phyloP scores from a whole-genome alignment of 1,139 yeast genomes.

The Nakaseomyces uthaithaninus region DNA sequence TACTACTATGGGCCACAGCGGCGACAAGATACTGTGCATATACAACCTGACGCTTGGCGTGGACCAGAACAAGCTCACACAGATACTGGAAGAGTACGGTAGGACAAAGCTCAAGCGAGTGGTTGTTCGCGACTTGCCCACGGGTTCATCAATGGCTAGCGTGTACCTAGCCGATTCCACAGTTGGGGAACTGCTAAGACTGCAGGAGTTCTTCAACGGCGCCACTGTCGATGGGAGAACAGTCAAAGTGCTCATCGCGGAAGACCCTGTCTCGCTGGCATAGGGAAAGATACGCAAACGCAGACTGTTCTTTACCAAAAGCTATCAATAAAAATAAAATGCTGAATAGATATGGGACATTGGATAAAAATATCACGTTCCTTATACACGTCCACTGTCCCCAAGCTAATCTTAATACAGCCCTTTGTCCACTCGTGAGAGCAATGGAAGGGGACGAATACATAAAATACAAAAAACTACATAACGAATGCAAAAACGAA shows the following conservation, averaged over 20 bases:
- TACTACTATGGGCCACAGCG: conserved; percentile 3
- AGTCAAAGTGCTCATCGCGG: neutral
- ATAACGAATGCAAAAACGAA: too few species aligned
- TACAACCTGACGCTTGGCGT: conserved; percentile 22
- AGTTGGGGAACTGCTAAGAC: conserved; percentile 12
- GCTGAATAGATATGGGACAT: neutral
- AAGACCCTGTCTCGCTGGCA: conserved; percentile 11
- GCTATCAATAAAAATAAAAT: neutral
- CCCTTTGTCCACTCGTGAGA: too few species aligned
- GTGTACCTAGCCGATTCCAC: conserved; percentile 16
- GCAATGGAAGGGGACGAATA: too few species aligned
- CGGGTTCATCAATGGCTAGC: conserved; percentile 22
- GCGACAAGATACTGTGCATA: conserved; percentile 12
- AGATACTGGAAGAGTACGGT: conserved; percentile 16
- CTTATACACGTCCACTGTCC: neutral
- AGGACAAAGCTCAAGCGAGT: conserved; percentile 14
- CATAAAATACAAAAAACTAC: too few species aligned
- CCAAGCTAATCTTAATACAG: too few species aligned
- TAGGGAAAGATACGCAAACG: neutral
- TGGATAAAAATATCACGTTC: neutral
- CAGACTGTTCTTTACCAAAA: neutral
- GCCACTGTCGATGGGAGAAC: conserved; percentile 19
- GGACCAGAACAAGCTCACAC: conserved; percentile 15
- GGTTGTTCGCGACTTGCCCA: conserved; percentile 18
- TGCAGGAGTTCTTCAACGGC: conserved; percentile 16